Conservation (phyloP, 2,329 filamentous ascomycete species). For the Mariannaea elegans region DNA sequence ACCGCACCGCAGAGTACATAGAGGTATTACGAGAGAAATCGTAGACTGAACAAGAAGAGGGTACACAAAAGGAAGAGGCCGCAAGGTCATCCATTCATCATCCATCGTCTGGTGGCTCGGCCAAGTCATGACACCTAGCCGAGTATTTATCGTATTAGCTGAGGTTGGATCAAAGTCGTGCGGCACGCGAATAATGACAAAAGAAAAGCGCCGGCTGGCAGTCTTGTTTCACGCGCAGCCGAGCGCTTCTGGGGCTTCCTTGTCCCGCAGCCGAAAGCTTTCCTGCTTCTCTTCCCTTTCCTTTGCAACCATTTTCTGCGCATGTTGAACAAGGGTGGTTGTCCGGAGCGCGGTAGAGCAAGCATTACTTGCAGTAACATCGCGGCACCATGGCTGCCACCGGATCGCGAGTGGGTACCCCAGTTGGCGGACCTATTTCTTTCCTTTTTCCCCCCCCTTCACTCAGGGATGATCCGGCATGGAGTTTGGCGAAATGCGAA, state of each 20-base stretch:
- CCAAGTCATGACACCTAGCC: conserved; percentile 26
- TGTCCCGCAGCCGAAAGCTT: conserved; percentile 9
- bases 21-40: neutral
- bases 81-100: neutral
- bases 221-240: conserved; percentile 21
- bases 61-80: neutral
- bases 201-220: conserved; percentile 16
- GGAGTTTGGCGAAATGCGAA: conserved; percentile 15
- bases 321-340: conserved; percentile 6
- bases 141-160: conserved; percentile 39
- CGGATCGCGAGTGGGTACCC: conserved; percentile 18
- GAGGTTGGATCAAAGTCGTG: conserved; percentile 27
- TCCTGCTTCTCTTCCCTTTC: neutral
- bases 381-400: conserved; percentile 20
- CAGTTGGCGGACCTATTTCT: too few relatives aligned
- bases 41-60: neutral
- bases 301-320: neutral
- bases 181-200: conserved; percentile 5
- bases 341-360: conserved; percentile 12
- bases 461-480: conserved; percentile 25
- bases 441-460: conserved; percentile 9
- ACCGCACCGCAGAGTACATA: neutral
- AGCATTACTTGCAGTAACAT: conserved; percentile 22
- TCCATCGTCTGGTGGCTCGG: conserved; percentile 19
- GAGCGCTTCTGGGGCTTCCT: conserved; percentile 12